Percentiles rank a stretch among this genome's conserved stretches.
Conservation (phyloP, 176 grass and related monocot species). For the Rhipidocladum racemiflorum region DNA sequence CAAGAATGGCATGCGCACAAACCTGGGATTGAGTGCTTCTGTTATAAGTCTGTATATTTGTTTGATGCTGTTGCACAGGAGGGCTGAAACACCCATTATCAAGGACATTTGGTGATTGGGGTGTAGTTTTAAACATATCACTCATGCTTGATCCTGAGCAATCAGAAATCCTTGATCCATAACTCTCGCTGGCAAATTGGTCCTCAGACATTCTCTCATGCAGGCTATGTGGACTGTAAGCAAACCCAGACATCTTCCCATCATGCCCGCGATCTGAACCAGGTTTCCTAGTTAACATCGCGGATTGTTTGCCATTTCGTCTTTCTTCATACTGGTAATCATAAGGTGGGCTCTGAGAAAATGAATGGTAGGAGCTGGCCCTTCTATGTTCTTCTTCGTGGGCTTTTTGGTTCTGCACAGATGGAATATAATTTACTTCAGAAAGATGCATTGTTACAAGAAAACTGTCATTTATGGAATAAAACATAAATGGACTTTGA, state of each 20-base stretch:
- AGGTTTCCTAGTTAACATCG: conserved; percentile 71
- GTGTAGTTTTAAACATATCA: conserved; percentile 35
- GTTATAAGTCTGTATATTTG: conserved; percentile 12
- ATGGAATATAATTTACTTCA: conserved; percentile 2
- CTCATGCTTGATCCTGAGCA: conserved; percentile 53
- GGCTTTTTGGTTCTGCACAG: conserved; percentile 54
- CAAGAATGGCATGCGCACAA: conserved; percentile 1
- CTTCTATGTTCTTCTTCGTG: conserved; percentile 81
- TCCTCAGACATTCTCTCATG: conserved; percentile 58
- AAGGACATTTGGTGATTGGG: conserved; percentile 56
- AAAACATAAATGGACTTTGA: neutral
- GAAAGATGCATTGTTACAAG: neutral
- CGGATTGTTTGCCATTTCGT: conserved; percentile 50
- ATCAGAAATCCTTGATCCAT: conserved; percentile 47
- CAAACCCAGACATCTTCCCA: conserved; percentile 64
- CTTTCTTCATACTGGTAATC: conserved; percentile 88
- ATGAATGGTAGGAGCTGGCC: conserved; percentile 83
- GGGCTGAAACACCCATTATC: conserved; percentile 43
- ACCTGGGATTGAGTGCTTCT: conserved; percentile 35
- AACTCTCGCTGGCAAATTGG: conserved; percentile 53
- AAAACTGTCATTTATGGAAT: neutral
- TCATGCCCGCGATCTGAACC: conserved; percentile 72
- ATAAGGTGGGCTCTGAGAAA: conserved; percentile 88
- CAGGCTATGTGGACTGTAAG: conserved; percentile 51
- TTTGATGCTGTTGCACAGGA: conserved; percentile 30